phyloP scores from a whole-genome alignment of 768 basidiomycete genomes.

The Russula abietina region DNA sequence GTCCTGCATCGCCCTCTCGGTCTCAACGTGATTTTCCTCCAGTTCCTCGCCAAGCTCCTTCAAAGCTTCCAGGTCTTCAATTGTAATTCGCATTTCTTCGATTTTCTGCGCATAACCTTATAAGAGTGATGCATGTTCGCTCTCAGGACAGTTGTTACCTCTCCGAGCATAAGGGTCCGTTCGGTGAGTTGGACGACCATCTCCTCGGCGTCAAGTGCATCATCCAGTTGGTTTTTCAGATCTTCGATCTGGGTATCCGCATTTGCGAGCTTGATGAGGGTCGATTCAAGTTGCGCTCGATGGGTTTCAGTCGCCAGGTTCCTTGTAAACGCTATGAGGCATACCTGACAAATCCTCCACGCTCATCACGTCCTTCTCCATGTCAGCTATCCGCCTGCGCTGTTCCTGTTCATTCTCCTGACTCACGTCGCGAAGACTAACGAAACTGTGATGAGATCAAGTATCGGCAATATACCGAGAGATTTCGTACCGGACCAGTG shows the following conservation, averaged over 20 bases:
- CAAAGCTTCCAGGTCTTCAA: conserved; percentile 93
- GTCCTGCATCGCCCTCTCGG: conserved; percentile 84
- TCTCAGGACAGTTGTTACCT: conserved; percentile 44
- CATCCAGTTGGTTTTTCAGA: conserved; percentile 89
- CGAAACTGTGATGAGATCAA: conserved; percentile 6
- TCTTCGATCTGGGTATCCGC: conserved; percentile 92
- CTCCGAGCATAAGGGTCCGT: conserved; percentile 84
- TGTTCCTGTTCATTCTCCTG: conserved; percentile 85
- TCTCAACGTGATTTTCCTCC: conserved; percentile 92
- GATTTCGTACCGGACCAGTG: conserved; percentile 65
- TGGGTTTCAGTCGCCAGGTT: conserved; percentile 3
- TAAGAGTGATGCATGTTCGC: neutral
- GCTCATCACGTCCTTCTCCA: conserved; percentile 81
- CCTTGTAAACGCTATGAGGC: conserved; percentile 10
- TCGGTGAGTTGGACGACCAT: conserved; percentile 95
- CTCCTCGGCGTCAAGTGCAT: conserved; percentile 92
- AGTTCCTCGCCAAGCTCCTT: conserved; percentile 96
- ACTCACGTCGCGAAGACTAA: conserved; percentile 80
- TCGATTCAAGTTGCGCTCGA: conserved; percentile 71
- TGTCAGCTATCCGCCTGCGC: conserved; percentile 68
- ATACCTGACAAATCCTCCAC: conserved; percentile 78
- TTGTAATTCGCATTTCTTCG: conserved; percentile 93
- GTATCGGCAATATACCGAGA: neutral
- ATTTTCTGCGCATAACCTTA: conserved; percentile 59
- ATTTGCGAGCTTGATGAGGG: conserved; percentile 74